Evolutionary conservation across 805 yeast genomes (phyloP), one percentile per base, ranked within the genome.

Genomic region (Metschnikowia lachancei): DNA sequence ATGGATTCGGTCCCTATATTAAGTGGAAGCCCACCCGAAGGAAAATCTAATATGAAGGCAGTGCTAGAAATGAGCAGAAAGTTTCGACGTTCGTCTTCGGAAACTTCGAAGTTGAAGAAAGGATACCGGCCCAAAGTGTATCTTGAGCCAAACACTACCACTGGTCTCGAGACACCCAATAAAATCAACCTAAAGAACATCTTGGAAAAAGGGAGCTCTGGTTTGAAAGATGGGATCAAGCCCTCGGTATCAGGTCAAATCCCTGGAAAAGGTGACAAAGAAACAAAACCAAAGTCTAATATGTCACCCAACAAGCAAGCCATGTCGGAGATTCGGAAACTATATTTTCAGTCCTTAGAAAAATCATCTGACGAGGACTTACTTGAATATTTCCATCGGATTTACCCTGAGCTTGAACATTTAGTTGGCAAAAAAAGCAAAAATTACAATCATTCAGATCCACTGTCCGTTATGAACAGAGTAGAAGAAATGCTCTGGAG

Each of bases 331-430:
- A 35, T 45, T 10, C 40, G 48, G 11, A 39, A 45, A 12, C 17
- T 36, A 1, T 45, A 39, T 18, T 40, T 45, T 18, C 32, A 35
- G 28, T 40, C 48, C 5, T 39, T 40, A 26, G 48, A 40, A 29
- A 43, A 41, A 4, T n/a, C 41, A 2, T 34, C 22, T 1, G 40
- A 35, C 18, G 52, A 49, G 22, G 49, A 45, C 11, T 45, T 46
- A 26, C 30, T 43, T 11, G 19, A 33, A 7, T 49, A 49, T 24
- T 37, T 49, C 31, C 39, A 49, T 3, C 39, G 52, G 11, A 41
- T 49, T 3, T 49, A 49, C 22, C 52, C 52, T 4, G 43, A 41
- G 28, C 49, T 49, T 19, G 29, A 41, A 17, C 40, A 41, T 11
- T 33, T 49, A 22, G n/a, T 45, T 22, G 51, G 47, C 6, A 43